These are phyloP conservation scores for Arabis alpina DNA, from an alignment of 345 rosid species.

Conservation along the genomic window DNA sequence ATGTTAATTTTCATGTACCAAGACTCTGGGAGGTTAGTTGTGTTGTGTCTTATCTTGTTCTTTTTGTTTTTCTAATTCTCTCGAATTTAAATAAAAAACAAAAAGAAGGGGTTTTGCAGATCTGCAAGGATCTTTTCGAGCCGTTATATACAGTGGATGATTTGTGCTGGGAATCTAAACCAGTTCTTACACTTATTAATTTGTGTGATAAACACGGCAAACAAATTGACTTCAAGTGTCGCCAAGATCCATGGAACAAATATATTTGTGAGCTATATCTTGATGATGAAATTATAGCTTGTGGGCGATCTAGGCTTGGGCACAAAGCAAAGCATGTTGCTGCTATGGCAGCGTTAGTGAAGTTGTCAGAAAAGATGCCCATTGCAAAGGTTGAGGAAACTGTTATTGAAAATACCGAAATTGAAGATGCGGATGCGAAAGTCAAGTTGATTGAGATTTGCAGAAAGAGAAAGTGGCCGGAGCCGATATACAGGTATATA, in stretches of 20 bases:
- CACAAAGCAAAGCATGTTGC: constrained; percentile 59
- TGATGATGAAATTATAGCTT: constrained; percentile 52
- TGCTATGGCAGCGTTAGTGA: constrained; percentile 50
- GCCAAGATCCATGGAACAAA: not conserved
- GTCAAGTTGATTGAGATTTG: constrained; percentile 60
- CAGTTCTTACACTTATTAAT: constrained; percentile 49
- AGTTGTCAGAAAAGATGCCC: constrained; percentile 39
- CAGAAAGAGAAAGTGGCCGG: constrained; percentile 56
- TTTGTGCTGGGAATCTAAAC: constrained; percentile 60
- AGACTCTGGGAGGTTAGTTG: constrained; percentile 59
- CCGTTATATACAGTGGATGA: constrained; percentile 58
- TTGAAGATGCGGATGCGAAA: constrained; percentile 61
- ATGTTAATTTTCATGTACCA: constrained; percentile 51
- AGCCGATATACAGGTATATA: constrained; percentile 58
- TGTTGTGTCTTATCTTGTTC: not conserved
- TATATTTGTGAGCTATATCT: constrained; percentile 50
- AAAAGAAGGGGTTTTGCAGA: constrained; percentile 42
- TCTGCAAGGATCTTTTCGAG: constrained; percentile 62
- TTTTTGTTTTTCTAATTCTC: constrained; percentile 4
- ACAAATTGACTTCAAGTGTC: constrained; percentile 46
- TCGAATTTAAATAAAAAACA: too few relatives aligned
- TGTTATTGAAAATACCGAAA: not conserved
- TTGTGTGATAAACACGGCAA: constrained; percentile 63
- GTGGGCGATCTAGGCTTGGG: constrained; percentile 45
- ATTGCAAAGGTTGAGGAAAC: not conserved